Percentiles rank a stretch among this genome's conserved stretches.
phyloP scores from a whole-genome alignment of 1,284 basidiomycete species.

The Moesziomyces sp. region DNA sequence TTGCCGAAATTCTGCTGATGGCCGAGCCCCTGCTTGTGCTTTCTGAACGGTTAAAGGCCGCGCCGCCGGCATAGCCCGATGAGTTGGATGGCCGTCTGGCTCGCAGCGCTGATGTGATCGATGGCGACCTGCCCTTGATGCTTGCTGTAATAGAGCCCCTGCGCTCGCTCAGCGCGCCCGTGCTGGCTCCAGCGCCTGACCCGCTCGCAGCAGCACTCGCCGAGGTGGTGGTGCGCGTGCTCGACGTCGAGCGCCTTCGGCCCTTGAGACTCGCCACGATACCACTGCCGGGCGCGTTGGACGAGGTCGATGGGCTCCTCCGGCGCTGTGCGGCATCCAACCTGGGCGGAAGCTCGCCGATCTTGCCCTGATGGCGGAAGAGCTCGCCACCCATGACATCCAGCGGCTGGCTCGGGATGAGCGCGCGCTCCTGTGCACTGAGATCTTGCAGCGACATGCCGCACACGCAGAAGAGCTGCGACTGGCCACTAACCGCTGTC shows the following conservation, averaged over 20 bases:
- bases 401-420: constrained; percentile 56
- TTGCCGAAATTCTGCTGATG: constrained; percentile 22
- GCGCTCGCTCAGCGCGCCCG: constrained; percentile 3
- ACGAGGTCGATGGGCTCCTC: constrained; percentile 14
- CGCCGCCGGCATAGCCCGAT: constrained; percentile 22
- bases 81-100: constrained; percentile 12
- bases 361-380: constrained; percentile 58
- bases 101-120: constrained; percentile 18
- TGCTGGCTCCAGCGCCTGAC: neutral
- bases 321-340: constrained; percentile 13
- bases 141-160: constrained; percentile 27
- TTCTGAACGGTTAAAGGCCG: constrained; percentile 8
- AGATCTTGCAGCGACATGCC: constrained; percentile 64
- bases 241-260: constrained; percentile 22
- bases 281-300: constrained; percentile 8
- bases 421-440: constrained; percentile 51
- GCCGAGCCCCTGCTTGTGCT: constrained; percentile 21
- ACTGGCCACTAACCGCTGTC: constrained; percentile 46
- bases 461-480: constrained; percentile 66
- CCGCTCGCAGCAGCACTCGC: neutral
- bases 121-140: constrained; percentile 30
- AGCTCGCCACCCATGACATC: constrained; percentile 48
- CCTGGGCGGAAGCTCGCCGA: constrained; percentile 55
- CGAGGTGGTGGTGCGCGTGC: constrained; percentile 22
- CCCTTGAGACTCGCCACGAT: constrained; percentile 36